Evolutionary conservation across 2,329 filamentous ascomycete genomes (phyloP).

Genomic region (Penicillium polonicum): DNA sequence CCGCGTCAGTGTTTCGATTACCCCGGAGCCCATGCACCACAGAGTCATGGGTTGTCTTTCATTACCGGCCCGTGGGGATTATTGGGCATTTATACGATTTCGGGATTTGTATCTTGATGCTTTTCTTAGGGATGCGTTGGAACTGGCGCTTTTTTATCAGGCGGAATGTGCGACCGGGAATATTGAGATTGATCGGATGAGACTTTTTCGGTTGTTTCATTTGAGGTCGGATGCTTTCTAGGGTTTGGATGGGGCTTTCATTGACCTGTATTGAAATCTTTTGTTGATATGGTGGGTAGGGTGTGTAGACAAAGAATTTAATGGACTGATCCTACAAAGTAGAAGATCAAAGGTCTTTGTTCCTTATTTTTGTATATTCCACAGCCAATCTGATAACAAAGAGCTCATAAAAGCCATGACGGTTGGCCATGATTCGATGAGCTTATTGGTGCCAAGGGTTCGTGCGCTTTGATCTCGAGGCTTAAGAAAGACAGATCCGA

Average conservation of each 20-base stretch:
- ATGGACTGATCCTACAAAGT: background rate
- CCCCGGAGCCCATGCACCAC: background rate
- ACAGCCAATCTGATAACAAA: background rate
- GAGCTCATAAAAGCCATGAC: background rate
- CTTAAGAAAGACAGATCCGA: background rate
- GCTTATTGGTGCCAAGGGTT: background rate
- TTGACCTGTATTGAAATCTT: background rate
- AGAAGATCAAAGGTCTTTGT: background rate
- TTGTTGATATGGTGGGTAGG: background rate
- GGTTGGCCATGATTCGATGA: background rate
- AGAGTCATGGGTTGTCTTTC: background rate
- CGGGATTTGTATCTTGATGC: background rate
- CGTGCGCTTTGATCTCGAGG: background rate
- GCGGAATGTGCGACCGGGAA: background rate
- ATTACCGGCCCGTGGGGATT: background rate
- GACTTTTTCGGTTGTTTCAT: background rate
- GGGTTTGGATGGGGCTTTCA: too few species aligned
- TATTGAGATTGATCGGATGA: background rate
- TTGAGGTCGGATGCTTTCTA: background rate
- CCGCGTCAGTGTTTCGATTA: background rate
- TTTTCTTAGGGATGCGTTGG: background rate
- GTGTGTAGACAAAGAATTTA: background rate
- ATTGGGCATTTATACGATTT: background rate
- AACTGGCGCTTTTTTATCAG: background rate
- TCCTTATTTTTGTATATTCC: background rate